phyloP scores from a whole-genome alignment of 331 rosid species.

The Malus hybrid region DNA sequence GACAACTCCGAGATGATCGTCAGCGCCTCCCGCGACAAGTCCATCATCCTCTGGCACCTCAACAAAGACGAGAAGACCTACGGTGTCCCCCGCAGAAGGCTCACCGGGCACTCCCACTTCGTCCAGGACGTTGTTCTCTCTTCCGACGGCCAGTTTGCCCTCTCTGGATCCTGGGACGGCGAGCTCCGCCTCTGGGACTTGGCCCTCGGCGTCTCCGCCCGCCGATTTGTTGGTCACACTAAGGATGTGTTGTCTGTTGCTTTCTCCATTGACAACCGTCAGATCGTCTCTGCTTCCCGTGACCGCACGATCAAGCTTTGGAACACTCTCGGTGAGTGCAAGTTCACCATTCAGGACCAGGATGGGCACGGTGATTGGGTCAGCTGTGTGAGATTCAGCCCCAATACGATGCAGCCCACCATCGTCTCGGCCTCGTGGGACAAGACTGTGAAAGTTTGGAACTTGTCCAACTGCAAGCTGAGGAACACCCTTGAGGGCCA shows the following conservation, averaged over 20 bases:
- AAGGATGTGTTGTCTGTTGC: slow-evolving; percentile 95
- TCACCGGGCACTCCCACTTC: slow-evolving; percentile 86
- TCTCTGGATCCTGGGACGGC: slow-evolving; percentile 98
- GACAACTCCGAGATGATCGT: slow-evolving; percentile 91
- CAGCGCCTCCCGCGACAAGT: slow-evolving; percentile 82
- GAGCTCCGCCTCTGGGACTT: slow-evolving; percentile 98
- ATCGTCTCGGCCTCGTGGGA: slow-evolving; percentile 98
- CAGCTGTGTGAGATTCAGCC: slow-evolving; percentile 82
- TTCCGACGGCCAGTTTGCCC: slow-evolving; percentile 95
- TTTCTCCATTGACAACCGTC: slow-evolving; percentile 91
- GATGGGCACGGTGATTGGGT: slow-evolving; percentile 91
- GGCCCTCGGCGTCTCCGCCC: slow-evolving; percentile 69
- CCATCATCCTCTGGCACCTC: slow-evolving; percentile 79
- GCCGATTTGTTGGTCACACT: slow-evolving; percentile 90
- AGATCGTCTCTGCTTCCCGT: slow-evolving; percentile 95
- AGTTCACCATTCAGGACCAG: slow-evolving; percentile 73
- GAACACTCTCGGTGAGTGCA: slow-evolving; percentile 97
- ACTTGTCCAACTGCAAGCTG: slow-evolving; percentile 74
- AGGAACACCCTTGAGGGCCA: slow-evolving; percentile 70
- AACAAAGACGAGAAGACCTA: slow-evolving; percentile 86
- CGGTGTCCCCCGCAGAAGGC: slow-evolving; percentile 93
- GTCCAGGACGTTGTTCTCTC: slow-evolving; percentile 93
- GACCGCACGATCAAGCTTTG: slow-evolving; percentile 97
- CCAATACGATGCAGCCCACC: slow-evolving; percentile 58
- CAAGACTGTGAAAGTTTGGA: slow-evolving; percentile 80